Evolutionary conservation across 2,329 filamentous ascomycete genomes (phyloP), one percentile per base, ranked within the genome.

Genomic region (Xenoacremonium recifei): DNA sequence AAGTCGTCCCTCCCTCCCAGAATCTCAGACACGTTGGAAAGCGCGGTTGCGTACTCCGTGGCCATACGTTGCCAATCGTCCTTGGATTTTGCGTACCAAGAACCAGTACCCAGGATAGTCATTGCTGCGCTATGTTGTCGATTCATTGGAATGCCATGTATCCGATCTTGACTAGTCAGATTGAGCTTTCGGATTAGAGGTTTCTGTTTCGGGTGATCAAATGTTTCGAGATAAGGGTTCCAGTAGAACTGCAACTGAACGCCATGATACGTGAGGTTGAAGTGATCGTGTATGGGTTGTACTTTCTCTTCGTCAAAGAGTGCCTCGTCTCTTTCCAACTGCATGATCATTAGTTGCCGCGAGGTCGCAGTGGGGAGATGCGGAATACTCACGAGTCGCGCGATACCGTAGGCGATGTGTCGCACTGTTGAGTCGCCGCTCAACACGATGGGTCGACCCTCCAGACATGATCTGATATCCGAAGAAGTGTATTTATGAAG

Each of bases 361-460:
- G 5, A 50, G 47, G 9, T 53, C 54, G 35, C 54, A 58, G n/a
- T n/a, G n/a, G n/a, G n/a, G n/a, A n/a, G n/a, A n/a, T n/a, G n/a
- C n/a, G n/a, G n/a, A n/a, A n/a, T n/a, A 44, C 49, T 39, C 30
- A 60, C 68, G 36, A 60, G 15, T 15, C 59, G 52, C 15, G 49
- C 59, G 36, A 58, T 51, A 6, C 77, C 76, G 73, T 78, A 83
- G 58, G 79, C 85, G 6, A 84, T 60, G 50, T 83, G 76, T 11
- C 81, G 73, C 6, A 75, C 72, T 1, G 74, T 77, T 2, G 77
- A 77, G 57, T 85, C 82, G 27, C 82, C 82, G 19, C 75, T 69
- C 49, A 85, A 80, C 13, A 82, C 67, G n/a, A 84, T 53, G 37
- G 70, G 71, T 6, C 71, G 72, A 13, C 68, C 64, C 2, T 63